Evolutionary conservation across 495 filamentous ascomycete species (phyloP).

Genomic region (Extremus antarcticus): DNA sequence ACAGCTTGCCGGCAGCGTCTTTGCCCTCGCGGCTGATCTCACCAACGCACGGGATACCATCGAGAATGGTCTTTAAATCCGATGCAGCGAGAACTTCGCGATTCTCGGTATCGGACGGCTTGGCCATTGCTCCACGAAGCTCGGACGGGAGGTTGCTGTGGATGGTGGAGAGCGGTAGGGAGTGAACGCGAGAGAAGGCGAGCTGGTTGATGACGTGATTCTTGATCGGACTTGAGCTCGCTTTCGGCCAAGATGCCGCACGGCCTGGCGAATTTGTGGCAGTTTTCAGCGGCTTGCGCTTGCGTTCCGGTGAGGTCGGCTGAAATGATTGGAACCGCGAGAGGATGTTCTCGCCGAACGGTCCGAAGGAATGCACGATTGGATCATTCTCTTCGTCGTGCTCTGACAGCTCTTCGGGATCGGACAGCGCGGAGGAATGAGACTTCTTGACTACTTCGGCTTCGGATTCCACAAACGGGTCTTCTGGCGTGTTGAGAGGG

Average conservation of each 20-base stretch:
- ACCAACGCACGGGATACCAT: slow-evolving; percentile 64
- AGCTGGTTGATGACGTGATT: slow-evolving; percentile 89
- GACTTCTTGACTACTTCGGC: slow-evolving; percentile 7
- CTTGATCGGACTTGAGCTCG: slow-evolving; percentile 29
- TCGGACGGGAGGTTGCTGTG: slow-evolving; percentile 70
- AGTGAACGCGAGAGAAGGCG: slow-evolving; percentile 90
- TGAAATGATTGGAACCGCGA: slow-evolving; percentile 66
- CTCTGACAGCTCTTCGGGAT: slow-evolving; percentile 51
- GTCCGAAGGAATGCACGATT: slow-evolving; percentile 79
- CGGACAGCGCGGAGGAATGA: slow-evolving; percentile 18
- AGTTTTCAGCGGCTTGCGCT: slow-evolving; percentile 10
- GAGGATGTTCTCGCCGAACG: slow-evolving; percentile 72
- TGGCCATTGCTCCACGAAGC: slow-evolving; percentile 34
- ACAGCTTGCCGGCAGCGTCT: slow-evolving; percentile 84
- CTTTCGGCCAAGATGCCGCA: background rate
- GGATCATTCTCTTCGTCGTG: slow-evolving; percentile 89
- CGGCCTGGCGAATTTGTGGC: slow-evolving; percentile 15
- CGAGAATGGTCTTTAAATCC: slow-evolving; percentile 58
- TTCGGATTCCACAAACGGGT: background rate
- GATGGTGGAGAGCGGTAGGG: slow-evolving; percentile 80
- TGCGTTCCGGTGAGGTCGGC: slow-evolving; percentile 31
- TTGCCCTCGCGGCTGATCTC: slow-evolving; percentile 85
- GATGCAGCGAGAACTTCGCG: slow-evolving; percentile 35
- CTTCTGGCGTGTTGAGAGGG: slow-evolving; percentile 12
- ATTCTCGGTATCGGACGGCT: slow-evolving; percentile 34